A percentile compares a stretch with the other conserved stretches of the same genome.
phyloP scores from a whole-genome alignment of 192 early-diverging fungal species.

The Mortierella alpina region DNA sequence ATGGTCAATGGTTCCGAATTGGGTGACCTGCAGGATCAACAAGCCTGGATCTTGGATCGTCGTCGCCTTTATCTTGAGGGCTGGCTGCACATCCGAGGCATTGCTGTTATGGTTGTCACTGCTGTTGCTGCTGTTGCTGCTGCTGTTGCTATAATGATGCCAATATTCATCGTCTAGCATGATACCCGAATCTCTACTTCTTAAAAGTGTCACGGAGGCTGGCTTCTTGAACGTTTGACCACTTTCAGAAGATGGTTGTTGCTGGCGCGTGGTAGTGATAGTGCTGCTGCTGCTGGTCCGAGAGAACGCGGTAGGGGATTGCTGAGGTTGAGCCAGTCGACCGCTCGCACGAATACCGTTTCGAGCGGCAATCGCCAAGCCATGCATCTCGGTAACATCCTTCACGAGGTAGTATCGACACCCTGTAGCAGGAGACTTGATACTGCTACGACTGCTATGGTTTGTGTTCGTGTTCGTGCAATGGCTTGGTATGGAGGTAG shows the following conservation, averaged over 20 bases:
- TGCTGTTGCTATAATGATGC: background rate
- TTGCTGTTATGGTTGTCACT: background rate
- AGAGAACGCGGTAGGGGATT: background rate
- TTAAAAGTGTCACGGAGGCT: too few species aligned
- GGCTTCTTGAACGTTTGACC: too few species aligned
- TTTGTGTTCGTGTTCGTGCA: background rate
- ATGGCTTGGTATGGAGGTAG: background rate
- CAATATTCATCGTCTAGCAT: background rate
- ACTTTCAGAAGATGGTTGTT: too few species aligned
- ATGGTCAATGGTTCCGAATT: constrained; percentile 47
- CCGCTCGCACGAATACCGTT: constrained; percentile 3
- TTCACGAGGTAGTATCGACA: constrained; percentile 29
- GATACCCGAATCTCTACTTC: constrained; percentile 3
- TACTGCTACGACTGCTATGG: background rate
- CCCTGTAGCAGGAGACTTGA: background rate
- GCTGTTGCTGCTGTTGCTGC: background rate
- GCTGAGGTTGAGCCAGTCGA: constrained; percentile 7
- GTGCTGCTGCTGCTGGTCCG: too few species aligned
- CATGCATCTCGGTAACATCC: constrained; percentile 49
- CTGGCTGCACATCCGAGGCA: too few species aligned
- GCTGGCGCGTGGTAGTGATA: too few species aligned
- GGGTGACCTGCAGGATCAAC: constrained; percentile 43
- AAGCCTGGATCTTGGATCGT: constrained; percentile 9
- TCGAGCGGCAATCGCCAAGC: constrained; percentile 24
- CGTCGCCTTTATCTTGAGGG: too few species aligned